Base-by-base conservation (phyloP, 176 grass and related monocot species). In the Hordeum marinum region DNA sequence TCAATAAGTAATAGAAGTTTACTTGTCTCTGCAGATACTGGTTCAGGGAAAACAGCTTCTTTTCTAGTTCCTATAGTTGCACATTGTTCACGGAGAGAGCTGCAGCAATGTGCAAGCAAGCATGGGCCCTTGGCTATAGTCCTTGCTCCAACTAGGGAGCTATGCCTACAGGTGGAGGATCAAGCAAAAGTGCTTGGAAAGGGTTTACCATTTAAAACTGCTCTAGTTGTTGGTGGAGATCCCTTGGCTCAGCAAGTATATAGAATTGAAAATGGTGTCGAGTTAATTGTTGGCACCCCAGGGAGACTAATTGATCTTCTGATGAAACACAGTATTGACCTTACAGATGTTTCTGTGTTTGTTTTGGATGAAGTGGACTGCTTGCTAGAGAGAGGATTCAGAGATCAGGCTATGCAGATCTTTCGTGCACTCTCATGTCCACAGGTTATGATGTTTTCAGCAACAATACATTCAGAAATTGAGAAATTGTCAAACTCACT, bases 331-430 rank as follows among this genome's bases (percentile, higher is more conserved):
- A 86, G 82, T 72, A 66, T 90, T 65, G 84, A 94, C 21, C 86
- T 96, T 77, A 75, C 27, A 11, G 80, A 94, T 68, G 82, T 96
- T 83, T 87, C 84, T 86, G 41, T 92, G 77, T 91, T 96, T 70
- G 91, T 99, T 87, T 90, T 99, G 86, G 91, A 96, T 77, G 93
- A 99, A 75, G 96, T 96, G 21, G 93, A 96, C 86, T 92, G 89
- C 76, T 87, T 91, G 75, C 46, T 96, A 75, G 85, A 99, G 64
- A 94, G 86, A 84, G 93, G 84, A 71, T 96, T 96, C 62, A 87
- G 80, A 82, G 93, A 96, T 89, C 91, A 96, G 83, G 83, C 82
- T 60, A 90, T 98, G 91, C 88, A 89, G 76, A 91, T 98, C 80
- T 88, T 95, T 72, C 88, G n/a, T 41, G 92, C 93, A 66, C 88